Evolutionary conservation across 1,284 basidiomycete species (phyloP).

Genomic region (Cutaneotrichosporon sp.): DNA sequence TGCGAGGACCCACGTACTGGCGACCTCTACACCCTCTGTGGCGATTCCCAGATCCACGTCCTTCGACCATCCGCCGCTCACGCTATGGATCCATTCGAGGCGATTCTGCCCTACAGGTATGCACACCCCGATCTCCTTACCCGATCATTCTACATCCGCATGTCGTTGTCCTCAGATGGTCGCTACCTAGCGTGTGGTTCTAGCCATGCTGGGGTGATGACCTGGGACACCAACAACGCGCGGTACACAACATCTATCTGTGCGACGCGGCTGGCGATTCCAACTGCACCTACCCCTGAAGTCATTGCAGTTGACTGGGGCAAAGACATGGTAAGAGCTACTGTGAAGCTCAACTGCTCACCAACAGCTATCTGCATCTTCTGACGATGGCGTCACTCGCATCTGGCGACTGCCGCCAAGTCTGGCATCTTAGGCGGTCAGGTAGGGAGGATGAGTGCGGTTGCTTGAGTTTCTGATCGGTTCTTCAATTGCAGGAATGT

Average conservation of each 20-base stretch:
- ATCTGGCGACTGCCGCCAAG: constrained; percentile 42
- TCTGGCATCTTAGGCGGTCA: constrained; percentile 35
- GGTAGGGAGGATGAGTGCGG: no score
- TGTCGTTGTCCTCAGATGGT: constrained; percentile 48
- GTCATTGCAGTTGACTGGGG: constrained; percentile 51
- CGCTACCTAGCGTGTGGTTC: constrained; percentile 45
- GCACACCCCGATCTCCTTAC: constrained; percentile 42
- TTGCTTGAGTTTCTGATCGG: no score
- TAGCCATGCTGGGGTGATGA: constrained; percentile 42
- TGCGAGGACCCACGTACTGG: constrained; percentile 43
- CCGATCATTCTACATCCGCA: constrained; percentile 46
- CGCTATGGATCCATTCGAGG: constrained; percentile 13
- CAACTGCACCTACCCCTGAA: constrained; percentile 26
- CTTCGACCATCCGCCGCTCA: constrained; percentile 36
- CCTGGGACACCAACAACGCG: constrained; percentile 38
- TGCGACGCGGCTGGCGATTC: constrained; percentile 7
- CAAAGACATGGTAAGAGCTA: constrained; percentile 45
- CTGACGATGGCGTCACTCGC: constrained; percentile 46
- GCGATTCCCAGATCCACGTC: constrained; percentile 45
- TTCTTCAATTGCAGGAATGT: no score
- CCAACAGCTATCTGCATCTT: constrained; percentile 44
- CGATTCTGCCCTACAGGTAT: constrained; percentile 39
- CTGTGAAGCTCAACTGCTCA: background rate
- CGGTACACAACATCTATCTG: background rate
- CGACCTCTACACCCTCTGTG: constrained; percentile 44